A percentile compares a stretch with the other conserved stretches of the same genome.
phyloP scores from a whole-genome alignment of 768 basidiomycete genomes.

The Podaxis pistillaris region DNA sequence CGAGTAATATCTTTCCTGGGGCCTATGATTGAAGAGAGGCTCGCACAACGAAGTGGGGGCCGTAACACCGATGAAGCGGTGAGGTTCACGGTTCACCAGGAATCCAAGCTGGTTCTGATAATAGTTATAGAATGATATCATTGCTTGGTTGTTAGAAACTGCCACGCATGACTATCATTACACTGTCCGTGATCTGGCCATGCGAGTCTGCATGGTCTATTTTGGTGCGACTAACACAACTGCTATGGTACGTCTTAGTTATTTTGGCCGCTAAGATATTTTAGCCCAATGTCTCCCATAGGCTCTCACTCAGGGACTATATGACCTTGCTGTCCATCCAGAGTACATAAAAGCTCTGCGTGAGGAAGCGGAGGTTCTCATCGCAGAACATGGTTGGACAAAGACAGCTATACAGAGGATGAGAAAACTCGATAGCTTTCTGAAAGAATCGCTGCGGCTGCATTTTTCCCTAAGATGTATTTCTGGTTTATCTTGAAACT shows the following conservation, averaged over 20 bases:
- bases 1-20: constrained; percentile 15
- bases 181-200: constrained; percentile 21
- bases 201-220: constrained; percentile 35
- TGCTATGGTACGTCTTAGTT: constrained; percentile 28
- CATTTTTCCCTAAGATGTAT: background rate
- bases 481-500: constrained; percentile 19
- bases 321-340: constrained; percentile 34
- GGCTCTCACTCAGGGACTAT: constrained; percentile 35
- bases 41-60: constrained; percentile 11
- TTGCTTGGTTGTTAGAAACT: constrained; percentile 26
- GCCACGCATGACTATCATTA: constrained; percentile 24
- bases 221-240: constrained; percentile 42
- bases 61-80: constrained; percentile 15
- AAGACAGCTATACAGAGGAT: constrained; percentile 35
- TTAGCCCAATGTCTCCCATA: constrained; percentile 12
- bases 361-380: constrained; percentile 38
- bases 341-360: constrained; percentile 33
- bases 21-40: constrained; percentile 16
- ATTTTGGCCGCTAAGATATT: background rate
- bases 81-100: background rate
- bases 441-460: constrained; percentile 34
- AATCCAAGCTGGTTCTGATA: background rate
- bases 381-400: constrained; percentile 34
- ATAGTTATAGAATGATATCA: constrained; percentile 18
- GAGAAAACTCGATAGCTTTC: constrained; percentile 44